Evolutionary conservation across 2,329 filamentous ascomycete genomes (phyloP).

Genomic region (Leptographium wingfieldii): DNA sequence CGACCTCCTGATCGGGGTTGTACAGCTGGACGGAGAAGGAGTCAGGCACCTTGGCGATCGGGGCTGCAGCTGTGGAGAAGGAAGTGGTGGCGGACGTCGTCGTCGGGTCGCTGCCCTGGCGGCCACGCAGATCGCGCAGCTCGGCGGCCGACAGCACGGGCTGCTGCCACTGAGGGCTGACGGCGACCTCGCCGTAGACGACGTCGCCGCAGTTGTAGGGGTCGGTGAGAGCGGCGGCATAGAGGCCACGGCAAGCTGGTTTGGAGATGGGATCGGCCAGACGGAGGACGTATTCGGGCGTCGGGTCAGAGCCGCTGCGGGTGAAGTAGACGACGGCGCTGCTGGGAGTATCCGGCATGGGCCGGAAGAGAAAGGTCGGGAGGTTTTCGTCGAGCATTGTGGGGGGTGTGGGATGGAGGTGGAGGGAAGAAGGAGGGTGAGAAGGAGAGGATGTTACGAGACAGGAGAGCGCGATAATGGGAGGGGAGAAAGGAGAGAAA

Average conservation of each 20-base stretch:
- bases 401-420: not conserved
- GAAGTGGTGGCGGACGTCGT: too few species aligned
- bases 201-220: constrained; percentile 61
- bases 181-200: constrained; percentile 74
- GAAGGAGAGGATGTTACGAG: not conserved
- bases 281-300: constrained; percentile 68
- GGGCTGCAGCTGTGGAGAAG: constrained; percentile 34
- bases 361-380: constrained; percentile 53
- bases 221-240: constrained; percentile 76
- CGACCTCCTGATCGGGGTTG: constrained; percentile 77
- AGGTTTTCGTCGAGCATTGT: constrained; percentile 87
- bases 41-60: constrained; percentile 62
- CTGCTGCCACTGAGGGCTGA: constrained; percentile 76
- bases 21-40: constrained; percentile 81
- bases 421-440: not conserved
- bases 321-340: constrained; percentile 46
- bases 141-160: constrained; percentile 72
- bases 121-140: constrained; percentile 42
- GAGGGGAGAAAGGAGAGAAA: not conserved
- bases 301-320: constrained; percentile 68
- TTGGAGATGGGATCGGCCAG: constrained; percentile 56
- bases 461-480: not conserved
- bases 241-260: constrained; percentile 63
- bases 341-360: constrained; percentile 38
- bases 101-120: constrained; percentile 1